Percentiles rank a stretch among this genome's conserved stretches.
These are phyloP conservation scores for Solanum sitiens DNA, from an alignment of 257 asterid species.

Conservation along the genomic window DNA sequence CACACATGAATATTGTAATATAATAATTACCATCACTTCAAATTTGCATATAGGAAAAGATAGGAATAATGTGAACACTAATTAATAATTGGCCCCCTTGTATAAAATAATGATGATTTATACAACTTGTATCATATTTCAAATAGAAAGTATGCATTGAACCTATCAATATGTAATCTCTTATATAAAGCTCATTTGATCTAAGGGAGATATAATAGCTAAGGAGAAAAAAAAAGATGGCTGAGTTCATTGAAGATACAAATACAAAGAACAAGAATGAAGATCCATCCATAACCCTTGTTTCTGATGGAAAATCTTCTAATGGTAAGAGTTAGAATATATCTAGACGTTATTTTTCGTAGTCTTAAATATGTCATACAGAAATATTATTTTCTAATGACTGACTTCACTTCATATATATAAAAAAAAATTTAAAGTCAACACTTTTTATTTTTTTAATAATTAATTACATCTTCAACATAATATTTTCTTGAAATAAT, in stretches of 20 bases:
- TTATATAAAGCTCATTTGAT: background rate
- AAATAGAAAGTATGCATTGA: background rate
- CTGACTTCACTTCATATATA: too few relatives aligned
- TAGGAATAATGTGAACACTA: background rate
- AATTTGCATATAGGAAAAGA: background rate
- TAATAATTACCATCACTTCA: background rate
- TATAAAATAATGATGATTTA: too few relatives aligned
- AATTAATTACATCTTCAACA: background rate
- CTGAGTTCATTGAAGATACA: background rate
- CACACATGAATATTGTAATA: background rate
- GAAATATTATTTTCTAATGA: too few relatives aligned
- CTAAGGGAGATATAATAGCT: background rate
- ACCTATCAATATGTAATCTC: background rate
- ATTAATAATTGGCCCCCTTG: too few relatives aligned
- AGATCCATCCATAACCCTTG: background rate
- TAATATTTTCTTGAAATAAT: background rate
- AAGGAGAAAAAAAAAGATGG: background rate
- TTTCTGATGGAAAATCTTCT: background rate
- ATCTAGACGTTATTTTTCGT: too few relatives aligned
- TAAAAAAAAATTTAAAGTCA: too few relatives aligned
- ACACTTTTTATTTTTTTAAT: too few relatives aligned
- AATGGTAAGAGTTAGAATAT: background rate
- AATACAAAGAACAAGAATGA: background rate
- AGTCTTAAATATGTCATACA: background rate
- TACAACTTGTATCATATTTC: background rate